Evolutionary conservation across 208 protist species (phyloP), one percentile per base, ranked within the genome.

Genomic region (Acanthamoeba sp.): DNA sequence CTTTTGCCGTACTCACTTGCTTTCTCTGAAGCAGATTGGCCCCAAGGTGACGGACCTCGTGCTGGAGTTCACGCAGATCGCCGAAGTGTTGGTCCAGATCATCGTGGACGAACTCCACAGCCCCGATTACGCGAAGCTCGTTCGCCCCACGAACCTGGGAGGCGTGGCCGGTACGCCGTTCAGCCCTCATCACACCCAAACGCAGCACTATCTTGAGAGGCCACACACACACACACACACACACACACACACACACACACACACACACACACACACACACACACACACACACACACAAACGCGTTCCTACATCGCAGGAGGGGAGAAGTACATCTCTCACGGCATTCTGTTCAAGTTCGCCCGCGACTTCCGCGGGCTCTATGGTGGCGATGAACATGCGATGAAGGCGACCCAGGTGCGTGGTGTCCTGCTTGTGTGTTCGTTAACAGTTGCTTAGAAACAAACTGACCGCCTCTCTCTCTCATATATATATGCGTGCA

Each of bases 271-370:
- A 59, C 52, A 59, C 45, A 48, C 45, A 48, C 45, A 52, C 45
- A 52, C 45, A 10, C 52, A 59, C 52, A 59, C 45, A 48, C 45
- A 48, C 45, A 52, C 45, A 52, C 45, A 10, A n/a, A n/a, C n/a
- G n/a, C n/a, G n/a, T n/a, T n/a, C n/a, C n/a, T n/a, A n/a, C 48
- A 59, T 89, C 1, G 55, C 84, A 32, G 84, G 84, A 7, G 87
- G 87, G 9, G 55, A 73, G 34, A 92, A 92, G 57, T 92, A 92
- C 42, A 20, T 92, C 22, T 92, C 87, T 10, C 87, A 92, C n/a
- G 57, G 57, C 36, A 92, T 92, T 20, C 24, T 92, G 6, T 92
- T 92, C 45, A 92, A 92, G 66, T 92, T 92, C 48, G 87, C 55
- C 32, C 20, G 32, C 12, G 48, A 87, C 78, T 52, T 42, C 24